phyloP scores from a whole-genome alignment of 305 asterid species.

The Salvia sclarea region DNA sequence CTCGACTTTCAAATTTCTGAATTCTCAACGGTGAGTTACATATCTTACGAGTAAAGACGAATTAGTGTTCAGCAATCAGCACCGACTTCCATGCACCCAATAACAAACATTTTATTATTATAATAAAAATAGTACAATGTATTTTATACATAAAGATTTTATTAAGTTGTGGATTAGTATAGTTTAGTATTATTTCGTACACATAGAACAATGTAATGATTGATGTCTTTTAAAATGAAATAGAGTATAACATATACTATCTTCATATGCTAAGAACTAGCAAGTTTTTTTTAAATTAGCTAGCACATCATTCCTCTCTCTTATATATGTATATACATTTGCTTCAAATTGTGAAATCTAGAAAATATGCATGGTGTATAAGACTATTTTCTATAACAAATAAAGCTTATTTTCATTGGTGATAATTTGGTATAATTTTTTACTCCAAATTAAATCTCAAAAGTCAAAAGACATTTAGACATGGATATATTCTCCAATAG shows the following conservation, averaged over 20 bases:
- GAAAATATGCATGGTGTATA: neutral
- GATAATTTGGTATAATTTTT: neutral
- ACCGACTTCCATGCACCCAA: constrained; percentile 32
- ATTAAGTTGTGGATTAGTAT: neutral
- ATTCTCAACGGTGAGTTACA: constrained; percentile 24
- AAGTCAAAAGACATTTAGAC: too few relatives aligned
- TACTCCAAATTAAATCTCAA: neutral
- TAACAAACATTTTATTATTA: constrained; percentile 19
- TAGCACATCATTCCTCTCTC: too few relatives aligned
- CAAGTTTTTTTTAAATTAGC: too few relatives aligned
- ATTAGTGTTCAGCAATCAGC: constrained; percentile 57
- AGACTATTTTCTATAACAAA: neutral
- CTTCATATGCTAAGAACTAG: too few relatives aligned
- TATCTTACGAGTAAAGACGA: constrained; percentile 50
- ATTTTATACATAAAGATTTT: neutral
- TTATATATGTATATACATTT: too few relatives aligned
- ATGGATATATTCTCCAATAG: neutral
- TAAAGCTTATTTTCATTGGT: neutral
- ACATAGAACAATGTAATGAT: neutral
- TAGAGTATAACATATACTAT: too few relatives aligned
- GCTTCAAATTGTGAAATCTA: too few relatives aligned
- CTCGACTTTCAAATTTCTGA: constrained; percentile 28
- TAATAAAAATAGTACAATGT: neutral
- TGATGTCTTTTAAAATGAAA: neutral
- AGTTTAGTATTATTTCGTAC: neutral